Evolutionary conservation across 2,329 filamentous ascomycete genomes (phyloP), one percentile per base, ranked within the genome.

Genomic region (Pyrenochaeta sp.): DNA sequence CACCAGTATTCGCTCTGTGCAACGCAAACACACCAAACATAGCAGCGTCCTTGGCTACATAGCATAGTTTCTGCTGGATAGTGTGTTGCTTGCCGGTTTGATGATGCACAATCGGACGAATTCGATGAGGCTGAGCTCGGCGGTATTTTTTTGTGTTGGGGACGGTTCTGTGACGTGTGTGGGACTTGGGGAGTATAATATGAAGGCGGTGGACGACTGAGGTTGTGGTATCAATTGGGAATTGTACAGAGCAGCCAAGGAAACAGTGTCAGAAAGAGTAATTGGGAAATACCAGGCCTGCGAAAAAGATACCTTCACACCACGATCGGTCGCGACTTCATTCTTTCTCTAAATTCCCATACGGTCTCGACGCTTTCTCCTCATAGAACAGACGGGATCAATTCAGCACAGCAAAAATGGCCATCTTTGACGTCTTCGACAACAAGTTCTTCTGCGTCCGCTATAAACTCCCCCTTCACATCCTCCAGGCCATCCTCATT

Each of bases 391-490:
- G 19, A 41, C n/a, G n/a, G 13, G 7, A 41, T 26, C 8, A 41
- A 22, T 15, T 11, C 20, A 17, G 19, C 13, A 14, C 24, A 19
- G 6, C n/a, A 20, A 34, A 22, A 17, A 57, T 57, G 53, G 38
- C 50, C 24, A 37, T 50, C 8, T 41, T 50, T 22, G 35, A 49
- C 19, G 20, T 56, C 24, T 31, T 58, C 14, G 41, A 55, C 20
- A 51, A 44, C 18, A 34, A 41, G 3, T 8, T 83, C 27, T 57
- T 59, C 35, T 24, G 29, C 27, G 47, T 44, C 20, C 48, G 51
- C 1, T 59, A 46, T 39, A 59, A 48, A 26, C 40, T 59, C 3
- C 53, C 37, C 18, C 21, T 58, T 0, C 55, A 59, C 26, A 17
- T 58, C 19, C 8, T 55, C 23, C 50, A 54, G 24, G 32, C 38